These are phyloP conservation scores for Omphalotus guepiniiformis DNA, from an alignment of 768 basidiomycete species.

Conservation along the genomic window DNA sequence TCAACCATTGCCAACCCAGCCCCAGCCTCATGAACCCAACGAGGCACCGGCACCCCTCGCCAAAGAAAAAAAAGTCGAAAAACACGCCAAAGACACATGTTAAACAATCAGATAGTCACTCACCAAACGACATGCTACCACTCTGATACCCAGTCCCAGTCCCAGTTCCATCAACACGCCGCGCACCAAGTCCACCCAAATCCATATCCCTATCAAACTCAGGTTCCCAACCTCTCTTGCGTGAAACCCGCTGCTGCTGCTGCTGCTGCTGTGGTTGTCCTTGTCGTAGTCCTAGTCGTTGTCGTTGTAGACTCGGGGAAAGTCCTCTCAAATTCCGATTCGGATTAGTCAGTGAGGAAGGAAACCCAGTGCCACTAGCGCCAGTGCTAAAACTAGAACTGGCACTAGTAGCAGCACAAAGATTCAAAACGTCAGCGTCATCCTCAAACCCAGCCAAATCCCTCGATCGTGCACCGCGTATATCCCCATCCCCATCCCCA, in stretches of 20 bases:
- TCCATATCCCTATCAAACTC: constrained; percentile 48
- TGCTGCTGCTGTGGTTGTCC: constrained; percentile 36
- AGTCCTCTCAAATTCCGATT: not conserved
- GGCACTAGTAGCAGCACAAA: constrained; percentile 12
- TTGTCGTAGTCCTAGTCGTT: constrained; percentile 18
- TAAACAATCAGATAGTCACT: not conserved
- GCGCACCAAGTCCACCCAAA: constrained; percentile 49
- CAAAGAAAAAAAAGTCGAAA: constrained; percentile 1
- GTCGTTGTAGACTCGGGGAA: not conserved
- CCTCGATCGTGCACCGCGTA: constrained; percentile 17
- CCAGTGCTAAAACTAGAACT: not conserved
- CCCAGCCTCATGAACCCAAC: too few species aligned
- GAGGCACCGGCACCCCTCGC: too few species aligned
- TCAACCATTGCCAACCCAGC: too few species aligned
- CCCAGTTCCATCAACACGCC: constrained; percentile 63
- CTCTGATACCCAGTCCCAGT: constrained; percentile 53
- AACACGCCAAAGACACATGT: not conserved
- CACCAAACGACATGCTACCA: constrained; percentile 13
- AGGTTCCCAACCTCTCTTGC: constrained; percentile 76
- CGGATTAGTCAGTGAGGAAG: not conserved
- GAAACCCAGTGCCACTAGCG: not conserved
- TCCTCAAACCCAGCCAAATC: constrained; percentile 17
- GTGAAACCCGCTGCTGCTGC: constrained; percentile 19
- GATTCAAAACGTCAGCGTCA: constrained; percentile 20
- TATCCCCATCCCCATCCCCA: constrained; percentile 23